Percentiles rank a stretch among this genome's conserved stretches.
Evolutionary conservation across 805 yeast genomes (phyloP).

Genomic region (Ogataea glucozyma): DNA sequence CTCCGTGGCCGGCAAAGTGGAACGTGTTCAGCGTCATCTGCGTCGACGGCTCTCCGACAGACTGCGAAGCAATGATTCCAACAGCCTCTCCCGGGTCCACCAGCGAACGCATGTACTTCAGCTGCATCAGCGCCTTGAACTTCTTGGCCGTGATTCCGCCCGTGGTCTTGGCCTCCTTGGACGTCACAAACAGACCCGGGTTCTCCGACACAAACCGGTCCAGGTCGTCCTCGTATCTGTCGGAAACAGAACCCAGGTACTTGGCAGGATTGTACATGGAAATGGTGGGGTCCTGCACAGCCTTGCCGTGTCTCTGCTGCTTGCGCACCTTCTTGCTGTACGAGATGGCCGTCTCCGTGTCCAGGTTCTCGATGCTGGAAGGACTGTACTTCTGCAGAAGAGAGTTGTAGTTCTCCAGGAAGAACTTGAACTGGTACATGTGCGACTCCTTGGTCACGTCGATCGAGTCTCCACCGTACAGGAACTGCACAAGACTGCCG

Average conservation of each 20-base stretch:
- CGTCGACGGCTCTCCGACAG: slow-evolving; percentile 98
- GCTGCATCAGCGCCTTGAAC: slow-evolving; percentile 95
- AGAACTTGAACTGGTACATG: slow-evolving; percentile 90
- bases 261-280: slow-evolving; percentile 85
- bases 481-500: slow-evolving; percentile 89
- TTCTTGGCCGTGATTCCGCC: slow-evolving; percentile 69
- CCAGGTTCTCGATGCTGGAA: slow-evolving; percentile 70
- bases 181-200: slow-evolving; percentile 53
- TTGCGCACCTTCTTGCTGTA: slow-evolving; percentile 85
- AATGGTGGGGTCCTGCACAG: slow-evolving; percentile 78
- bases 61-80: slow-evolving; percentile 97
- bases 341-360: slow-evolving; percentile 76
- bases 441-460: slow-evolving; percentile 95
- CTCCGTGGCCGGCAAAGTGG: slow-evolving; percentile 99
- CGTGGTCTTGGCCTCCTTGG: slow-evolving; percentile 46
- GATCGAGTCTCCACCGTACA: slow-evolving; percentile 96
- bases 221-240: slow-evolving; percentile 77
- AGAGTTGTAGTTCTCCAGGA: slow-evolving; percentile 86
- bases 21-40: slow-evolving; percentile 97
- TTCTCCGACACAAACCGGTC: slow-evolving; percentile 66
- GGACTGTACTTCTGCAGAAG: slow-evolving; percentile 86
- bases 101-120: slow-evolving; percentile 95
- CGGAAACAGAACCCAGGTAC: slow-evolving; percentile 91
- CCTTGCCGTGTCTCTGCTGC: slow-evolving; percentile 59
- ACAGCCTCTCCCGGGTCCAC: slow-evolving; percentile 97